A percentile compares a stretch with the other conserved stretches of the same genome.
These are phyloP conservation scores for Oryza australiensis DNA, from an alignment of 176 grass and related monocot genomes.

Conservation along the genomic window DNA sequence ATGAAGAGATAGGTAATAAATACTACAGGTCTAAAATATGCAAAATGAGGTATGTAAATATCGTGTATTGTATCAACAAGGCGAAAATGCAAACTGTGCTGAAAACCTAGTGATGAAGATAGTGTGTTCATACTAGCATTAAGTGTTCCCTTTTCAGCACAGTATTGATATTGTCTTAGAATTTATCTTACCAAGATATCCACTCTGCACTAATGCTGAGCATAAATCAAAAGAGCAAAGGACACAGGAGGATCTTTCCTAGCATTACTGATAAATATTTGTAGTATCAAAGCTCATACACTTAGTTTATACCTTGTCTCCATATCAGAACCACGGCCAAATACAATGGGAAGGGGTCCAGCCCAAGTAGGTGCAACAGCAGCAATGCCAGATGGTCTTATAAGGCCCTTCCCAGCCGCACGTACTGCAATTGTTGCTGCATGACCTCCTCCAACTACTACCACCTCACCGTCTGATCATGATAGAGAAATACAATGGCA, in stretches of 20 bases:
- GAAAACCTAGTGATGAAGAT: not conserved
- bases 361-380: slow-evolving; percentile 97
- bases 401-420: slow-evolving; percentile 78
- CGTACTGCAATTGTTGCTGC: slow-evolving; percentile 84
- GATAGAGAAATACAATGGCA: slow-evolving; percentile 24
- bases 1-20: not conserved
- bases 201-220: not conserved
- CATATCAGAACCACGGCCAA: slow-evolving; percentile 83
- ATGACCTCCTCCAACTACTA: slow-evolving; percentile 94
- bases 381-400: slow-evolving; percentile 67
- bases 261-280: slow-evolving; percentile 10
- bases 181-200: slow-evolving; percentile 1
- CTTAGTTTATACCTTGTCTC: slow-evolving; percentile 68
- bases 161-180: not conserved
- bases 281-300: slow-evolving; percentile 1
- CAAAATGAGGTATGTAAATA: not conserved
- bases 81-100: not conserved
- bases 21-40: not conserved
- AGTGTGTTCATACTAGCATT: not conserved
- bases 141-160: not conserved
- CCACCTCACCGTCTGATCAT: slow-evolving; percentile 60
- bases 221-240: not conserved
- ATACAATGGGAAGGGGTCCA: slow-evolving; percentile 93
- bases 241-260: not conserved
- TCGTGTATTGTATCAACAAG: not conserved